A percentile compares a stretch with the other conserved stretches of the same genome.
phyloP scores from a whole-genome alignment of 768 basidiomycete genomes.

The Termitomyces sp. region DNA sequence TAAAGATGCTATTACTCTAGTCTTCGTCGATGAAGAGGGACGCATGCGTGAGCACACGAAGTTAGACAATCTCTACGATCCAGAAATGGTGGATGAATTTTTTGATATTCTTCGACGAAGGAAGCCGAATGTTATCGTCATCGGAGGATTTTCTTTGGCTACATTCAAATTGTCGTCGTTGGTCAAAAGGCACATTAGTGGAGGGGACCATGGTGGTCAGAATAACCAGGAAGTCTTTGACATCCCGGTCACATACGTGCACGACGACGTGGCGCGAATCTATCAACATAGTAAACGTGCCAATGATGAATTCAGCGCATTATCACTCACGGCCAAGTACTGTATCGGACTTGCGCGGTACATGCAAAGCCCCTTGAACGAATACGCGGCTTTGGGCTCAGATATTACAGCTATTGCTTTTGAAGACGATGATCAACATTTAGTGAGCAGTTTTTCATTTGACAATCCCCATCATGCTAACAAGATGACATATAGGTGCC shows the following conservation, averaged over 20 bases:
- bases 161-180: constrained; percentile 65
- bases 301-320: constrained; percentile 71
- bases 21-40: constrained; percentile 85
- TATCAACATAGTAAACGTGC: constrained; percentile 91
- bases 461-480: constrained; percentile 1
- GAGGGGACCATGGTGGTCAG: background rate
- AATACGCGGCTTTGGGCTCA: constrained; percentile 83
- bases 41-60: constrained; percentile 86
- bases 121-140: constrained; percentile 81
- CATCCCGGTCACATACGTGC: constrained; percentile 76
- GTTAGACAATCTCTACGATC: constrained; percentile 80
- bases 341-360: constrained; percentile 93
- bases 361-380: constrained; percentile 88
- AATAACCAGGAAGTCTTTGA: constrained; percentile 40
- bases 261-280: constrained; percentile 89
- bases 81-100: constrained; percentile 66
- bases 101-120: constrained; percentile 75
- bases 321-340: constrained; percentile 79
- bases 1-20: constrained; percentile 81
- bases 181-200: constrained; percentile 49
- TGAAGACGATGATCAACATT: constrained; percentile 79
- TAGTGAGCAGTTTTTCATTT: constrained; percentile 42
- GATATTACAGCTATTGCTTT: constrained; percentile 83
- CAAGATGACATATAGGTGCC: constrained; percentile 62
- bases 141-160: constrained; percentile 84